Conservation (phyloP, 257 asterid genomes). For the Leptodermis oblonga region DNA sequence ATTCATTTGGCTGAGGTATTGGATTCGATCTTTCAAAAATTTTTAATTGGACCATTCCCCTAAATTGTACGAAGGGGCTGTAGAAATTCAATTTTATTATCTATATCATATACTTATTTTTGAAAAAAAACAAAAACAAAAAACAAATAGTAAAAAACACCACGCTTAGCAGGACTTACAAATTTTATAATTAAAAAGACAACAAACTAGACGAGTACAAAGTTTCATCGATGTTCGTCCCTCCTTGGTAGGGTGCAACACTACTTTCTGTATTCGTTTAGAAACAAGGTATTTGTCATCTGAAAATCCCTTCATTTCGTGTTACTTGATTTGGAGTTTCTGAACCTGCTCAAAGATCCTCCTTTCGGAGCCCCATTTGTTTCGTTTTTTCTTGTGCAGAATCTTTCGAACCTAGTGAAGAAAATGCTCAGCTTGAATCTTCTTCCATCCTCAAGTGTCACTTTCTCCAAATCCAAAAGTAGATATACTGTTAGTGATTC, state of each 20-base stretch:
- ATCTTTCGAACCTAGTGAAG: background rate
- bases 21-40: too few species aligned
- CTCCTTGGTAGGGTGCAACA: background rate
- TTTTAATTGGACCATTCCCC: too few species aligned
- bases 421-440: constrained; percentile 67
- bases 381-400: constrained; percentile 8
- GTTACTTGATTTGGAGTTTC: constrained; percentile 1
- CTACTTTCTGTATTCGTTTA: background rate
- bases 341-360: background rate
- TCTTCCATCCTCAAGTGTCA: constrained; percentile 56
- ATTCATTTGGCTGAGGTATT: too few species aligned
- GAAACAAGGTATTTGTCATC: too few species aligned
- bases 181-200: too few species aligned
- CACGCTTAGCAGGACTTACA: too few species aligned
- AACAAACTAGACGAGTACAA: too few species aligned
- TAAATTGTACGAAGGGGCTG: too few species aligned
- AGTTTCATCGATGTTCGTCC: background rate
- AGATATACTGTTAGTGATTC: constrained; percentile 30
- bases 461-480: constrained; percentile 41
- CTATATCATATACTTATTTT: too few species aligned
- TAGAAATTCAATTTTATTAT: too few species aligned
- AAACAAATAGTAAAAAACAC: too few species aligned
- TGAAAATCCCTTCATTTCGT: background rate
- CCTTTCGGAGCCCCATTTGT: background rate
- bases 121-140: too few species aligned